A percentile compares a stretch with the other conserved stretches of the same genome.
These are phyloP conservation scores for Nemania sp. DNA, from an alignment of 2,329 filamentous ascomycete genomes.

Conservation along the genomic window DNA sequence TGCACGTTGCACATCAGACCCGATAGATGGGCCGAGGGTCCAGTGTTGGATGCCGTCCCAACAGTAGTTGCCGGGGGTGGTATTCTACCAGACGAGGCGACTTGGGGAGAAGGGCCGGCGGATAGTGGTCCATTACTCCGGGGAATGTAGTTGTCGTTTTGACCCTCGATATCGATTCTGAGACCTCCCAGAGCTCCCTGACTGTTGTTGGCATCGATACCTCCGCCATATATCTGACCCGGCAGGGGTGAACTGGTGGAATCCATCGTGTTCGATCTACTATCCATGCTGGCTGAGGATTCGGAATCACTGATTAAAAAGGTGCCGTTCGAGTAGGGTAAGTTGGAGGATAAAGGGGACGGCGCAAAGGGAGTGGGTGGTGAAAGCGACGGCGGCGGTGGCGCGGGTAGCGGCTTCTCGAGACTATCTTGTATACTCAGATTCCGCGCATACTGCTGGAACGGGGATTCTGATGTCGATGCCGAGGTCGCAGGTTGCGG, in stretches of 20 bases:
- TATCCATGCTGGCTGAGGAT: conserved; percentile 45
- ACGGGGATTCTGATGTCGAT: conserved; percentile 30
- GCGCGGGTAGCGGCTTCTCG: conserved; percentile 60
- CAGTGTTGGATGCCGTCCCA: conserved; percentile 51
- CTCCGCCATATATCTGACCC: conserved; percentile 45
- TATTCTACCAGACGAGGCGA: conserved; percentile 46
- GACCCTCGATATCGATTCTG: conserved; percentile 53
- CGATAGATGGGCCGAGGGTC: conserved; percentile 63
- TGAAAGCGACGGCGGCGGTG: conserved; percentile 50
- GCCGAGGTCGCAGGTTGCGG: conserved; percentile 25
- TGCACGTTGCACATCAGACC: conserved; percentile 74
- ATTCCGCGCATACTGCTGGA: conserved; percentile 55
- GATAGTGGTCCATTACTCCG: conserved; percentile 59
- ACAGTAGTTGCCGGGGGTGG: conserved; percentile 45
- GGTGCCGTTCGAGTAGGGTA: conserved; percentile 34
- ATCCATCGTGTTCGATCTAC: conserved; percentile 55
- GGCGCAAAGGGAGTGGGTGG: conserved; percentile 42
- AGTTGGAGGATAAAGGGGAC: conserved; percentile 14
- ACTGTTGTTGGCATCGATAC: conserved; percentile 50
- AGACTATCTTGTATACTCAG: conserved; percentile 61
- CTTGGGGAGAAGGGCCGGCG: conserved; percentile 60
- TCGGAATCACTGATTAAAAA: conserved; percentile 41
- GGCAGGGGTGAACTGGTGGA: conserved; percentile 40
- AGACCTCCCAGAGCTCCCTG: conserved; percentile 52
- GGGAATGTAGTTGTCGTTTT: conserved; percentile 54